Evolutionary conservation across 768 basidiomycete species (phyloP).

Genomic region (Cystofilobasidium bisporidii): DNA sequence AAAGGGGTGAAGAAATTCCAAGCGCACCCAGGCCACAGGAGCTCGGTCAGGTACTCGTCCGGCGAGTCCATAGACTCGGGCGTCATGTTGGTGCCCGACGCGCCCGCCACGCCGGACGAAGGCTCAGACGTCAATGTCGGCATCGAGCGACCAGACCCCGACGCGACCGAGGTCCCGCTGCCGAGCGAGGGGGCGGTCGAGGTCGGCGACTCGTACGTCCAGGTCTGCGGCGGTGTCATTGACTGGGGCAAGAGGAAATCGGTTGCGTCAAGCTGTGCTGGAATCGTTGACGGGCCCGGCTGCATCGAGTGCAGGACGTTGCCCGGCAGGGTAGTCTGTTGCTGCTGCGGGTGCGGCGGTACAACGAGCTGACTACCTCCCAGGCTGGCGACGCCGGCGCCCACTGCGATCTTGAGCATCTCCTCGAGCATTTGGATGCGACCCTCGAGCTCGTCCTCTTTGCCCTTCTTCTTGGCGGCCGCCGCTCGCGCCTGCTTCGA

Average conservation of each 20-base stretch:
- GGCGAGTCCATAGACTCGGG: neutral
- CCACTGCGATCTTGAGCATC: conserved; percentile 11
- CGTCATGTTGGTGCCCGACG: neutral
- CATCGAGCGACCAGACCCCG: neutral
- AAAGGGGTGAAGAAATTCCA: too few species aligned
- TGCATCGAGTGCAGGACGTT: too few species aligned
- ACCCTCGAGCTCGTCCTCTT: conserved; percentile 4
- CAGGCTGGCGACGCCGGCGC: neutral
- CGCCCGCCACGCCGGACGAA: too few species aligned
- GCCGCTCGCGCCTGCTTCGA: neutral
- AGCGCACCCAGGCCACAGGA: conserved; percentile 17
- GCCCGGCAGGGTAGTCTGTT: too few species aligned
- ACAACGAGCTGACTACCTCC: neutral
- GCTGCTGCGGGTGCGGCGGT: too few species aligned
- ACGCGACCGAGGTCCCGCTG: neutral
- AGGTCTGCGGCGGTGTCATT: too few species aligned
- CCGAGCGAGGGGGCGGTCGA: neutral
- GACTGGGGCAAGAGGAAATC: too few species aligned
- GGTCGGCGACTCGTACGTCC: too few species aligned
- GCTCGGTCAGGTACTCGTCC: neutral
- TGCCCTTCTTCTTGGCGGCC: neutral
- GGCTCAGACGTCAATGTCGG: neutral
- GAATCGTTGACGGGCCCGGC: too few species aligned
- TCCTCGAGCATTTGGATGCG: conserved; percentile 13
- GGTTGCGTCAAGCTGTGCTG: too few species aligned